These are phyloP conservation scores for Termitomyces sp. DNA, from an alignment of 768 basidiomycete species.

Conservation along the genomic window DNA sequence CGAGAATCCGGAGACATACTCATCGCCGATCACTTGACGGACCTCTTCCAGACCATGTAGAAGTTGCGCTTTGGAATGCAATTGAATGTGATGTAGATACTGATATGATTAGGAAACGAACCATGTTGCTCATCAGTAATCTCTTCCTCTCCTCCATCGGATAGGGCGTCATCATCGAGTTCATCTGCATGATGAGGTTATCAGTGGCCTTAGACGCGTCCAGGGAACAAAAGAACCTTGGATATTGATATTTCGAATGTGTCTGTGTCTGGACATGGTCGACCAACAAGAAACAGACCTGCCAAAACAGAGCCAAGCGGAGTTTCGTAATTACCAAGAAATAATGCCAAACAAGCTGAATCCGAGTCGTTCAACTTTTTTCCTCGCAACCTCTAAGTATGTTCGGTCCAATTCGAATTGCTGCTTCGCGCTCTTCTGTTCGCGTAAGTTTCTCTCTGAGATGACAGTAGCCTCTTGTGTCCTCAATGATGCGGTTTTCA, in stretches of 20 bases:
- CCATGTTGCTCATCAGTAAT: conserved; percentile 84
- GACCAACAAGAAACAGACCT: not conserved
- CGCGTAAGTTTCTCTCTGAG: conserved; percentile 40
- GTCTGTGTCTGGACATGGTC: conserved; percentile 88
- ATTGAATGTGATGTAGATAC: not conserved
- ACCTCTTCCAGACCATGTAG: conserved; percentile 68
- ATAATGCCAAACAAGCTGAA: conserved; percentile 17
- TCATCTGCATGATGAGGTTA: conserved; percentile 54
- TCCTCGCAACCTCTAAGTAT: conserved; percentile 27
- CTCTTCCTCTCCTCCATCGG: conserved; percentile 74
- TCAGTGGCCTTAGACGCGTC: not conserved
- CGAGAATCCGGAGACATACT: conserved; percentile 60
- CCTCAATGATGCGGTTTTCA: conserved; percentile 21
- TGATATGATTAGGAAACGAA: conserved; percentile 21
- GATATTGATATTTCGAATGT: conserved; percentile 82
- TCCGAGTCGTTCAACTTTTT: not conserved
- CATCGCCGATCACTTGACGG: conserved; percentile 61
- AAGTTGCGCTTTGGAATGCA: conserved; percentile 51
- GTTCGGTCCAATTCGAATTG: conserved; percentile 48
- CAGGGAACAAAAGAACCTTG: conserved; percentile 40
- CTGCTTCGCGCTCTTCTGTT: conserved; percentile 33
- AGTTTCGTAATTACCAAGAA: not conserved
- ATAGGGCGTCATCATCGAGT: conserved; percentile 77
- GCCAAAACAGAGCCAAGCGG: conserved; percentile 8
- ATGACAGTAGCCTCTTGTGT: not conserved